phyloP scores from a whole-genome alignment of 306 rosid genomes.

The Coriaria nepalensis region DNA sequence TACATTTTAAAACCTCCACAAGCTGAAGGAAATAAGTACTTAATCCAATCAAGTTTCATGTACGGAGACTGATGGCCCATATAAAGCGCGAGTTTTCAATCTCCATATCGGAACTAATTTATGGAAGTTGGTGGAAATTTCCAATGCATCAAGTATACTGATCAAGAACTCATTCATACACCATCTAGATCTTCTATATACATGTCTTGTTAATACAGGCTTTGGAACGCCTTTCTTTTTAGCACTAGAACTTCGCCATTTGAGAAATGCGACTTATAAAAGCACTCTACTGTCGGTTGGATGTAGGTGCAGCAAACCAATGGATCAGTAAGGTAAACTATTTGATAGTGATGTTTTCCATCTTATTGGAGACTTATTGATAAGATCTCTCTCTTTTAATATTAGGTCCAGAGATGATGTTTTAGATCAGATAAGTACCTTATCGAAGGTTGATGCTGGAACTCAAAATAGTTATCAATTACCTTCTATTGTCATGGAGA shows the following conservation, averaged over 20 bases:
- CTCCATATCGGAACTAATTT: slow-evolving; percentile 13
- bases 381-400: background rate
- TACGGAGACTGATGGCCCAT: slow-evolving; percentile 15
- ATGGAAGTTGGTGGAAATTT: slow-evolving; percentile 6
- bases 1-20: slow-evolving; percentile 12
- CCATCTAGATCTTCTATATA: slow-evolving; percentile 19
- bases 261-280: slow-evolving; percentile 13
- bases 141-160: background rate
- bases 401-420: slow-evolving; percentile 27
- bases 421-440: slow-evolving; percentile 17
- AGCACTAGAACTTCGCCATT: slow-evolving; percentile 28
- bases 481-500: slow-evolving; percentile 10
- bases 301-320: slow-evolving; percentile 20
- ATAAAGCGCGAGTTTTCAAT: slow-evolving; percentile 5
- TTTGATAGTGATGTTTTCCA: background rate
- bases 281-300: background rate
- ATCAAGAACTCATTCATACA: slow-evolving; percentile 9
- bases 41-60: slow-evolving; percentile 14
- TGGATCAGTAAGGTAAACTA: background rate
- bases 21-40: slow-evolving; percentile 11
- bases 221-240: slow-evolving; percentile 36
- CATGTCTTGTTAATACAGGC: slow-evolving; percentile 35
- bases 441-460: slow-evolving; percentile 1
- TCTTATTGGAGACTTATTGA: background rate
- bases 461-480: background rate